Base-by-base conservation (phyloP, 169 alveolate species). In the Cryptosporidium meleagridis region DNA sequence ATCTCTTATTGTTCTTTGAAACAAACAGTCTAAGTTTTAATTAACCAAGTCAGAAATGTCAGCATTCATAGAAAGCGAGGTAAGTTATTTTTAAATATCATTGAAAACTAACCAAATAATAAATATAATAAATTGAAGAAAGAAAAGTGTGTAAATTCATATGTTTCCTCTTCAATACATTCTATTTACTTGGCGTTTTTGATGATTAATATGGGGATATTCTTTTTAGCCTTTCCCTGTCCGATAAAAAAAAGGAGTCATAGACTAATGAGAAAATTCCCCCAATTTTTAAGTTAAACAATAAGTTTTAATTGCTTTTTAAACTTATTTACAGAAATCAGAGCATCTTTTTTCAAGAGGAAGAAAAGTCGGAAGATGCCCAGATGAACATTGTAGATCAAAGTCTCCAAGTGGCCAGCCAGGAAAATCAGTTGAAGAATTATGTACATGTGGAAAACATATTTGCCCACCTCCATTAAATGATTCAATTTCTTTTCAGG, bases 391-490 rank as follows among this genome's bases (percentile, higher is more conserved):
- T 26, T 80, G 75, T 37, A 59, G 89, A 45, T 61, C 89, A 26
- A 80, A 80, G 39, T 80, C 89, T 41, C 89, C 89, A 44, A 80
- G 89, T 39, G 89, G 89, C 12, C 55, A 62, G 14, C 89, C 89
- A 1, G 89, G 89, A n/a, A 80, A 80, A 23, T 80, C 89, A 41
- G 62, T 80, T 2, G 89, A 80, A 35, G 89, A 80, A 18, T 45
- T 80, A 44, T 80, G 89, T 48, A 80, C 75, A 45, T 80, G 89
- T 21, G 89, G 89, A 2, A 80, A 80, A 31, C 89, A 80, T 7
- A 39, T 29, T 4, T 80, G 89, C 10, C 89, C 89, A 16, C 37
- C 65, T 62, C 89, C 89, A n/a, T 14, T 80, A 18, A 35, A 59
- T 10, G 75, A 80, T 16, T 26, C 62, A 10, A n/a, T 62, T 26